phyloP scores from a whole-genome alignment of 805 yeast genomes.

The Kodamaea jinghongensis region DNA sequence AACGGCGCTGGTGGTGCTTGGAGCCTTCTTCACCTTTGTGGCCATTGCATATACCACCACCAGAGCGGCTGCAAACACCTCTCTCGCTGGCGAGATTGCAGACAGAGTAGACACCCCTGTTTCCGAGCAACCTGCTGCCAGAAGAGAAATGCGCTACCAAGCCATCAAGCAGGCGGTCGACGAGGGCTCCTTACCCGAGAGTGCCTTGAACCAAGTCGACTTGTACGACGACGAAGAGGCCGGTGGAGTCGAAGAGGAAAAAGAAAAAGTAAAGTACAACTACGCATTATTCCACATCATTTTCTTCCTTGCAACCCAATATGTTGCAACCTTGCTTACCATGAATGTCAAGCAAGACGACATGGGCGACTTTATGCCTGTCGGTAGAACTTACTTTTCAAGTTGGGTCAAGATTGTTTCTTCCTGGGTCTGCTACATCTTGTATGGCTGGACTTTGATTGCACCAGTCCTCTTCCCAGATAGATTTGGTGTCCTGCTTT shows the following conservation, averaged over 20 bases:
- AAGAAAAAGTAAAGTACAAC: constrained; percentile 68
- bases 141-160: constrained; percentile 77
- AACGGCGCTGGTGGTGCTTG: constrained; percentile 80
- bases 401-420: constrained; percentile 92
- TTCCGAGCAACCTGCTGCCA: constrained; percentile 42
- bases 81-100: constrained; percentile 41
- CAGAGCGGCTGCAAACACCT: constrained; percentile 77
- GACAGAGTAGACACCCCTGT: constrained; percentile 45
- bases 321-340: constrained; percentile 90
- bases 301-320: constrained; percentile 93
- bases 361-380: constrained; percentile 89
- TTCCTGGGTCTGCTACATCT: constrained; percentile 85
- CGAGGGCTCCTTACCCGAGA: constrained; percentile 90
- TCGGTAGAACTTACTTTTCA: constrained; percentile 93
- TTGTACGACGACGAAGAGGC: constrained; percentile 45
- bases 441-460: constrained; percentile 86
- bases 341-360: constrained; percentile 85
- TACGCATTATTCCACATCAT: constrained; percentile 86
- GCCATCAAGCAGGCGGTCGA: constrained; percentile 94
- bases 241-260: constrained; percentile 55
- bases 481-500: constrained; percentile 61
- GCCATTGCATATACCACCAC: constrained; percentile 98
- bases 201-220: constrained; percentile 79
- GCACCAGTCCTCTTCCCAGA: constrained; percentile 94
- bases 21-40: constrained; percentile 89